These are phyloP conservation scores for Rhizophora mangle DNA, from an alignment of 345 rosid species.

Conservation along the genomic window DNA sequence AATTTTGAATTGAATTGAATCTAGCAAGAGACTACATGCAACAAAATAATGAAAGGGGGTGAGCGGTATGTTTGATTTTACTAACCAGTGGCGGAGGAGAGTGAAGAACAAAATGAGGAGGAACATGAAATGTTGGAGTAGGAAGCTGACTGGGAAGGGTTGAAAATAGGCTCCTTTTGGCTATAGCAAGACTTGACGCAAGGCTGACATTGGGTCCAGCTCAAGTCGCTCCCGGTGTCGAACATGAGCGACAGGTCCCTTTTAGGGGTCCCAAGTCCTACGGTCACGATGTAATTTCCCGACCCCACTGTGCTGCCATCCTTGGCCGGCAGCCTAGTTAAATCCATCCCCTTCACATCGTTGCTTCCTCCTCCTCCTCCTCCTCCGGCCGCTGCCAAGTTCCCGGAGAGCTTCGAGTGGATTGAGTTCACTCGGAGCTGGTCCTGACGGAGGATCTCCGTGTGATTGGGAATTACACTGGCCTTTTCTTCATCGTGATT, in stretches of 20 bases:
- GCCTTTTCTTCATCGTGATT: constrained; percentile 1
- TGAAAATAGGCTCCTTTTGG: background rate
- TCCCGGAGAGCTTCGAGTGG: constrained; percentile 41
- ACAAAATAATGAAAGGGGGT: too few relatives aligned
- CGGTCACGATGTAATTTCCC: too few relatives aligned
- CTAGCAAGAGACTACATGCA: background rate
- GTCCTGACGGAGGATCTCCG: constrained; percentile 53
- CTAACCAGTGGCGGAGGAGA: constrained; percentile 55
- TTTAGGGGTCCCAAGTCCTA: too few relatives aligned
- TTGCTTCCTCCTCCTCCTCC: background rate
- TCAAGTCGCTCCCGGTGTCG: too few relatives aligned
- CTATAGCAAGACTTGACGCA: too few relatives aligned
- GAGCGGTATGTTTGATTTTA: too few relatives aligned
- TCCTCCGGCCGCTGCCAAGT: background rate
- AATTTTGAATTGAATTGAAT: background rate
- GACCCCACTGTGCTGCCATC: constrained; percentile 40
- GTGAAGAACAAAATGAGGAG: constrained; percentile 40
- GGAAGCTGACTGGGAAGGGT: constrained; percentile 36
- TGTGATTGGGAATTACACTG: constrained; percentile 29
- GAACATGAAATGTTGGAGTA: constrained; percentile 60
- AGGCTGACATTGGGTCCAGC: too few relatives aligned
- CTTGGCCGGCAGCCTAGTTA: constrained; percentile 50
- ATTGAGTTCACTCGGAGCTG: constrained; percentile 59
- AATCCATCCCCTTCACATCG: constrained; percentile 23
- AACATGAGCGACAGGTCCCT: too few relatives aligned